Conservation (phyloP, 108 stramenopile species). For the Skeletonema costatum region DNA sequence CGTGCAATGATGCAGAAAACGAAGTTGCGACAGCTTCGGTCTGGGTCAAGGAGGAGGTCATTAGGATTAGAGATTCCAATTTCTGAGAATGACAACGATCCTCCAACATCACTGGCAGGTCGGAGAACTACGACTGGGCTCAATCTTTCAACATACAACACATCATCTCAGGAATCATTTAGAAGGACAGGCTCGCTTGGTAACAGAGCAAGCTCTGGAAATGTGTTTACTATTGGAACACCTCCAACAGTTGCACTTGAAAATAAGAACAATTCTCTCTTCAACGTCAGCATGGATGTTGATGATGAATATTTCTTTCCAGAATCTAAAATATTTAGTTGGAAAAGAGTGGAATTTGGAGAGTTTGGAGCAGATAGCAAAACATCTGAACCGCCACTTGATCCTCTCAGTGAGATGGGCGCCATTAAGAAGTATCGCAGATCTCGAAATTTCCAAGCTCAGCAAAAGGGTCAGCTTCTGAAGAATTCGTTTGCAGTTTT, state of each 20-base stretch:
- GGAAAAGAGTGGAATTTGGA: conserved; percentile 72
- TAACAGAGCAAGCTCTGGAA: not conserved
- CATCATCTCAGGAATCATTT: not conserved
- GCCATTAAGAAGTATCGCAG: conserved; percentile 69
- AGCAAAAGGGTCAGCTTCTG: conserved; percentile 51
- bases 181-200: conserved; percentile 18
- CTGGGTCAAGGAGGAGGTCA: conserved; percentile 22
- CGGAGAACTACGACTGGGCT: conserved; percentile 22
- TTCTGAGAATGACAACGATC: not conserved
- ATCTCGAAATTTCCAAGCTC: conserved; percentile 61
- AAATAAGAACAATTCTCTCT: not conserved
- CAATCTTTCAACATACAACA: conserved; percentile 18
- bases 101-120: conserved; percentile 5
- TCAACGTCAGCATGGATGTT: conserved; percentile 4
- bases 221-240: conserved; percentile 25
- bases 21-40: conserved; percentile 29
- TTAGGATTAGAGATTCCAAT: not conserved
- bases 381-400: conserved; percentile 30
- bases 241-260: not conserved
- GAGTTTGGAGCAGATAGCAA: conserved; percentile 23
- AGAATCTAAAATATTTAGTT: conserved; percentile 71
- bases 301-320: conserved; percentile 47
- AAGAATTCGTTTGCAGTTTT: conserved; percentile 61
- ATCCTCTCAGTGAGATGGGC: conserved; percentile 80
- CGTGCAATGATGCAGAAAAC: conserved; percentile 50